phyloP scores from a whole-genome alignment of 805 yeast genomes.

The Lipomyces chichibuensis region DNA sequence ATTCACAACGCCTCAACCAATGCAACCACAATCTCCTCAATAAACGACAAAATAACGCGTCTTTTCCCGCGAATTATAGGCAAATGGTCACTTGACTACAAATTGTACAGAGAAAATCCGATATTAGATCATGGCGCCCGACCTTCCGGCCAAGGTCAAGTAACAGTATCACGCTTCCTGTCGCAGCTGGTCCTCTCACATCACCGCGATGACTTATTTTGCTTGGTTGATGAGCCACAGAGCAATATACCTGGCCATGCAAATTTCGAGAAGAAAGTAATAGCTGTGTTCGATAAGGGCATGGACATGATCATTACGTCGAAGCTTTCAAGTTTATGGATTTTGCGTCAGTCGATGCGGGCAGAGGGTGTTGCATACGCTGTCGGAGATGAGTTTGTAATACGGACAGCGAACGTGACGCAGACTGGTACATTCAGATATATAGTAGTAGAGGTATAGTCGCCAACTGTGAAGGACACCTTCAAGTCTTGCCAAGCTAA shows the following conservation, averaged over 20 bases:
- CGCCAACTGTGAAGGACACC: not conserved
- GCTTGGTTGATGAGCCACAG: slow-evolving; percentile 41
- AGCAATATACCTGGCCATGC: slow-evolving; percentile 39
- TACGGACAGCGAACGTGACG: slow-evolving; percentile 71
- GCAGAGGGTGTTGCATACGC: slow-evolving; percentile 76
- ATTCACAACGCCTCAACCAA: slow-evolving; percentile 22
- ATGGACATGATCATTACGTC: slow-evolving; percentile 59
- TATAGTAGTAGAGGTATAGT: slow-evolving; percentile 24
- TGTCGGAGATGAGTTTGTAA: slow-evolving; percentile 50
- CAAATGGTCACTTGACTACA: slow-evolving; percentile 70
- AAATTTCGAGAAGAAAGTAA: slow-evolving; percentile 43
- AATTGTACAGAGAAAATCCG: slow-evolving; percentile 65
- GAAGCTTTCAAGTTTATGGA: slow-evolving; percentile 72
- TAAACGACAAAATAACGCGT: slow-evolving; percentile 72
- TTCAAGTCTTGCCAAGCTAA: not conserved
- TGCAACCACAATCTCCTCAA: slow-evolving; percentile 57
- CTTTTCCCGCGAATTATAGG: slow-evolving; percentile 64
- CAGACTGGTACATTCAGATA: slow-evolving; percentile 69
- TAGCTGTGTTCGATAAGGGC: slow-evolving; percentile 56
- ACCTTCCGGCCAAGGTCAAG: slow-evolving; percentile 8
- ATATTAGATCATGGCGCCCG: slow-evolving; percentile 43
- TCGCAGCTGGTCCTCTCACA: slow-evolving; percentile 42
- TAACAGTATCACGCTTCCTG: slow-evolving; percentile 35
- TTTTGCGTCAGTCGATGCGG: slow-evolving; percentile 63
- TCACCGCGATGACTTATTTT: slow-evolving; percentile 40